Percentiles rank a stretch among this genome's conserved stretches.
Evolutionary conservation across 1,284 basidiomycete species (phyloP).

Genomic region (Coniophora puteana): DNA sequence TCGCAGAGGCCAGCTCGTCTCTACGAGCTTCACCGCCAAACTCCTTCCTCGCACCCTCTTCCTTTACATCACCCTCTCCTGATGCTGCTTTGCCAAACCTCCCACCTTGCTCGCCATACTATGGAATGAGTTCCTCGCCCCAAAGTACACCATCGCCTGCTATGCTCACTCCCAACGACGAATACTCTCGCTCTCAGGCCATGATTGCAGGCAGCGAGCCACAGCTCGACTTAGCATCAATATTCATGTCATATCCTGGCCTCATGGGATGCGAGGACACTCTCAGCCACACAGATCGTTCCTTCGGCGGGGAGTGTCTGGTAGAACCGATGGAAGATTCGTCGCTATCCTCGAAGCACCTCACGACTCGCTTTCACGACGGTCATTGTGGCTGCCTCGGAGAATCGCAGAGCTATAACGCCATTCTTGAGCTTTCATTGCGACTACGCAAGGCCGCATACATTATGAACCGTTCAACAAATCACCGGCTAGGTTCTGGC

Average conservation of each 20-base stretch:
- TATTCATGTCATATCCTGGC: slow-evolving; percentile 36
- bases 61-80: slow-evolving; percentile 8
- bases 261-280: slow-evolving; percentile 19
- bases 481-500: slow-evolving; percentile 39
- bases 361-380: slow-evolving; percentile 10
- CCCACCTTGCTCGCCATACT: slow-evolving; percentile 26
- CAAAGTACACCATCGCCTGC: slow-evolving; percentile 38
- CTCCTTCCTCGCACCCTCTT: slow-evolving; percentile 12
- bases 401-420: slow-evolving; percentile 48
- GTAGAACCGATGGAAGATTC: slow-evolving; percentile 9
- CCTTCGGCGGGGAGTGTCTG: neutral
- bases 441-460: slow-evolving; percentile 56
- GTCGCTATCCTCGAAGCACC: slow-evolving; percentile 13
- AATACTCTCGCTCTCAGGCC: slow-evolving; percentile 26
- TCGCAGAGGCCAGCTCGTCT: slow-evolving; percentile 9
- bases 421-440: slow-evolving; percentile 58
- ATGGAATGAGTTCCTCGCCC: slow-evolving; percentile 26
- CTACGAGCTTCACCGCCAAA: slow-evolving; percentile 5
- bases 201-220: slow-evolving; percentile 29
- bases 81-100: no score
- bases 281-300: slow-evolving; percentile 10
- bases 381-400: slow-evolving; percentile 57
- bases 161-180: slow-evolving; percentile 39
- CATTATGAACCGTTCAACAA: slow-evolving; percentile 45
- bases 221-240: slow-evolving; percentile 32